These are phyloP conservation scores for Pilobolus umbonatus DNA, from an alignment of 192 early-diverging fungal species.

Conservation along the genomic window DNA sequence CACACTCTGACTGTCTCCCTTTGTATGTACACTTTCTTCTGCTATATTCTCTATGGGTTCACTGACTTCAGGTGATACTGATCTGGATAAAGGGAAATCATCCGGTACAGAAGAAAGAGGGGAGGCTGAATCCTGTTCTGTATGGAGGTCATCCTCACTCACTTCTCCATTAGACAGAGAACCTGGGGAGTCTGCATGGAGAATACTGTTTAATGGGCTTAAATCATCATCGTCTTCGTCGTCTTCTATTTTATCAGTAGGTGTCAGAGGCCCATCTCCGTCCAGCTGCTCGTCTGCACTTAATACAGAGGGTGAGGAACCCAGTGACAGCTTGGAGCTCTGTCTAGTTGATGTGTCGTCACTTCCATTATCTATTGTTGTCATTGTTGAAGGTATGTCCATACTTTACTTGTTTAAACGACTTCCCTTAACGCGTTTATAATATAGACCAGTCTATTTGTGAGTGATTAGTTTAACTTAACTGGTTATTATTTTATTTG, in stretches of 20 bases:
- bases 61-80: conserved; percentile 23
- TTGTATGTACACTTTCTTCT: conserved; percentile 11
- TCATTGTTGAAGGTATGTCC: neutral
- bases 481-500: too few species aligned
- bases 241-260: conserved; percentile 27
- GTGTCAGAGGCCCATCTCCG: conserved; percentile 28
- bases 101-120: conserved; percentile 37
- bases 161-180: conserved; percentile 24
- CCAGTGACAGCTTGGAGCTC: conserved; percentile 32
- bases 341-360: conserved; percentile 22
- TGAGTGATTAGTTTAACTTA: too few species aligned
- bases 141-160: conserved; percentile 20
- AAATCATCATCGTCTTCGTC: conserved; percentile 27
- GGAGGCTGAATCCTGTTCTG: conserved; percentile 29
- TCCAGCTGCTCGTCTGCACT: conserved; percentile 27
- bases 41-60: neutral
- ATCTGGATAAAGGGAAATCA: conserved; percentile 36
- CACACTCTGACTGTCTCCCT: neutral
- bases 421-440: too few species aligned
- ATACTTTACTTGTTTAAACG: too few species aligned
- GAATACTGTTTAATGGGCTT: neutral
- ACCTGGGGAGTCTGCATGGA: conserved; percentile 2
- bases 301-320: conserved; percentile 28
- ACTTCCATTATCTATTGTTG: neutral
- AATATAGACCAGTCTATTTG: too few species aligned